These are phyloP conservation scores for Plasmodium cynomolgi DNA, from an alignment of 169 alveolate genomes.

Conservation along the genomic window DNA sequence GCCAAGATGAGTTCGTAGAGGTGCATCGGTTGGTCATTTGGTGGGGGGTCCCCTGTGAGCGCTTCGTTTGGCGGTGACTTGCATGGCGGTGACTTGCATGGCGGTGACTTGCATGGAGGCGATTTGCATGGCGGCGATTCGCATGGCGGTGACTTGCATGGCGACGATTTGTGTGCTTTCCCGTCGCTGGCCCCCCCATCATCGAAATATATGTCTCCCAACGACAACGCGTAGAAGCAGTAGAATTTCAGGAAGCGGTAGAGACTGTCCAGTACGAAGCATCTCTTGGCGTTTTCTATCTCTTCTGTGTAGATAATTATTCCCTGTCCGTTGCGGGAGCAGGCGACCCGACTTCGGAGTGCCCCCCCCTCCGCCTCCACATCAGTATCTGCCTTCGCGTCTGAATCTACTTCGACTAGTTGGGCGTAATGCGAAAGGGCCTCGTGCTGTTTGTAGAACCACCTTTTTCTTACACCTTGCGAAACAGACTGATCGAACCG, in stretches of 20 bases:
- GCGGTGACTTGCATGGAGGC: neutral
- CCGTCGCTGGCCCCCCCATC: neutral
- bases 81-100: neutral
- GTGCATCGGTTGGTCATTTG: conserved; percentile 35
- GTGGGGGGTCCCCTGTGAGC: too few species aligned
- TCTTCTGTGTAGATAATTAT: conserved; percentile 70
- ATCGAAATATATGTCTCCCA: conserved; percentile 28
- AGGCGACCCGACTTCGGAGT: neutral
- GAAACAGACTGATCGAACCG: neutral
- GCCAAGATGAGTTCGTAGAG: conserved; percentile 57
- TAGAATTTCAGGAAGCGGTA: conserved; percentile 42
- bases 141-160: neutral
- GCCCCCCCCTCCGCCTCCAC: neutral
- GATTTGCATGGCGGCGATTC: neutral
- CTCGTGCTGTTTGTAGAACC: conserved; percentile 66
- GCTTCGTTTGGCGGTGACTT: neutral
- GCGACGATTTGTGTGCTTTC: neutral
- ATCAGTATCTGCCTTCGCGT: neutral
- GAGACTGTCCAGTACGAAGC: conserved; percentile 51
- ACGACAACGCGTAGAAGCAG: conserved; percentile 46
- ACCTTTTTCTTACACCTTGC: conserved; percentile 12
- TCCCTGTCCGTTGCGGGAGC: neutral
- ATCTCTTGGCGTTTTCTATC: conserved; percentile 62
- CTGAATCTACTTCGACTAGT: neutral
- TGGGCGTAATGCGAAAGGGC: conserved; percentile 49